Conservation (phyloP, 2,329 filamentous ascomycete species). For the Geosmithia putterillii region DNA sequence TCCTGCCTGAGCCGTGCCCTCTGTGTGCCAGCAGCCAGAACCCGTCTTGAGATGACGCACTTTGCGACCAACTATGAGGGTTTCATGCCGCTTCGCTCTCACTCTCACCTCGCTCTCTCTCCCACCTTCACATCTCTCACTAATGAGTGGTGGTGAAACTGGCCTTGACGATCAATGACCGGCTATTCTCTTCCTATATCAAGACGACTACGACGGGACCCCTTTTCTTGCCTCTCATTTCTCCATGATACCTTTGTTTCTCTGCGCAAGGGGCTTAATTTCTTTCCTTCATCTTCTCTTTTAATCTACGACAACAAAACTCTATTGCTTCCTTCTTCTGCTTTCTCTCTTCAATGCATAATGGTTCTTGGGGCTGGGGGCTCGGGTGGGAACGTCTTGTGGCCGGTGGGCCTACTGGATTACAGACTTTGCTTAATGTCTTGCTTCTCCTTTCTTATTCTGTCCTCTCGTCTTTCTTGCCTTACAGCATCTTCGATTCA, state of each 20-base stretch:
- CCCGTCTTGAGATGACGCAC: conserved; percentile 7
- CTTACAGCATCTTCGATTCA: not conserved
- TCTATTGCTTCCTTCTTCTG: not conserved
- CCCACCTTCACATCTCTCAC: too few species aligned
- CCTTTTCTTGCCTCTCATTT: not conserved
- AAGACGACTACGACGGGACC: too few species aligned
- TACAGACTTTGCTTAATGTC: too few species aligned
- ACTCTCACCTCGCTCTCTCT: too few species aligned
- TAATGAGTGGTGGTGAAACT: too few species aligned
- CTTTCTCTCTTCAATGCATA: not conserved
- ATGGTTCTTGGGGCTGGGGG: not conserved
- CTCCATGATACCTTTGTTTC: not conserved
- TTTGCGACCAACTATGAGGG: too few species aligned
- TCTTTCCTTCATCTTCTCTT: not conserved
- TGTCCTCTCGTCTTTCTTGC: not conserved
- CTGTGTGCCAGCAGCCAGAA: conserved; percentile 14
- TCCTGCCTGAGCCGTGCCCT: conserved; percentile 49
- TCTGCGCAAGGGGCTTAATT: not conserved
- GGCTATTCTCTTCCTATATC: not conserved
- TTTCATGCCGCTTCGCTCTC: too few species aligned
- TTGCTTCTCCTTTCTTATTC: too few species aligned
- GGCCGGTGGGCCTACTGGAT: not conserved
- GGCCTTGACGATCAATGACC: too few species aligned
- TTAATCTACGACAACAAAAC: not conserved
- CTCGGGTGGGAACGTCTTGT: not conserved